A percentile compares a stretch with the other conserved stretches of the same genome.
These are phyloP conservation scores for Pleodorina starrii DNA, from an alignment of 139 green algal species.

Conservation along the genomic window DNA sequence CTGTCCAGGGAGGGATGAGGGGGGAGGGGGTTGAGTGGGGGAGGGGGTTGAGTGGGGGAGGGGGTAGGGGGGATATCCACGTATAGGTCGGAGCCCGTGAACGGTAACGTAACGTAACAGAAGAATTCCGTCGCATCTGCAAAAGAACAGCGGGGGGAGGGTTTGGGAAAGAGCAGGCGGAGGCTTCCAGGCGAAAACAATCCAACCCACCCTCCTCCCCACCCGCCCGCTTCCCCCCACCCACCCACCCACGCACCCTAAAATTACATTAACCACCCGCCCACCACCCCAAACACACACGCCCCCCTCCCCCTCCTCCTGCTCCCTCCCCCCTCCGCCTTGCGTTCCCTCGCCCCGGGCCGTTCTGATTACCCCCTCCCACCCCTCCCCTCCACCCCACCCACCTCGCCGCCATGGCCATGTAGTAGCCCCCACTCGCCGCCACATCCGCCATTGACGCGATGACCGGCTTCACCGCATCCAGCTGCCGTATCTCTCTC, in stretches of 20 bases:
- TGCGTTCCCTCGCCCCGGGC: too few species aligned
- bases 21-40: neutral
- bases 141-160: too few species aligned
- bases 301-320: neutral
- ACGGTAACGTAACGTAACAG: neutral
- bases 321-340: neutral
- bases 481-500: constrained; percentile 85
- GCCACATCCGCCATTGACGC: constrained; percentile 96
- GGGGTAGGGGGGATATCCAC: neutral
- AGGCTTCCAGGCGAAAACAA: too few species aligned
- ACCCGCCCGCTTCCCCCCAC: too few species aligned
- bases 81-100: too few species aligned
- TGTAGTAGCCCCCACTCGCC: constrained; percentile 96
- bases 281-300: neutral
- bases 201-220: too few species aligned
- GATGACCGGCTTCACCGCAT: constrained; percentile 92
- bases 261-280: too few species aligned
- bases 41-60: neutral
- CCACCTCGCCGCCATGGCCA: constrained; percentile 85
- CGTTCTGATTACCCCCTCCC: too few species aligned
- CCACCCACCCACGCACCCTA: too few species aligned
- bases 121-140: too few species aligned
- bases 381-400: neutral
- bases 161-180: too few species aligned
- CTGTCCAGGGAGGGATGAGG: neutral